Percentiles rank a stretch among this genome's conserved stretches.
These are phyloP conservation scores for Didymella pinodella DNA, from an alignment of 2,329 filamentous ascomycete genomes.

Conservation along the genomic window DNA sequence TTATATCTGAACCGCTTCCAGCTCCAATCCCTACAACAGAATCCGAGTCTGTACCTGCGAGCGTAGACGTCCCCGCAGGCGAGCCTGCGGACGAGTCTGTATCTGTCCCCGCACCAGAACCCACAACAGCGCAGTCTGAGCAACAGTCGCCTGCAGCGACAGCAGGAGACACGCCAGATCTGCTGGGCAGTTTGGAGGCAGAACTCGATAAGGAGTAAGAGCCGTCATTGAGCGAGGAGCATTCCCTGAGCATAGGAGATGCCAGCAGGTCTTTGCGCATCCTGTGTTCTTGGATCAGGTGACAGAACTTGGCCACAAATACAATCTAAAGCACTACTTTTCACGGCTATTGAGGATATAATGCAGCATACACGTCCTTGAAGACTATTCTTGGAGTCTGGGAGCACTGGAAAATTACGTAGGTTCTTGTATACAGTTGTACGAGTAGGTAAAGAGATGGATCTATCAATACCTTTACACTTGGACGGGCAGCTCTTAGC, in stretches of 20 bases:
- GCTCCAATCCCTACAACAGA: constrained; percentile 13
- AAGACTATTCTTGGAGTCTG: not conserved
- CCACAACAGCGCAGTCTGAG: constrained; percentile 15
- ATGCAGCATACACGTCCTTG: not conserved
- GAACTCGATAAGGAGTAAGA: constrained; percentile 49
- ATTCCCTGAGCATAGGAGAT: not conserved
- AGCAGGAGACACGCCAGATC: constrained; percentile 54
- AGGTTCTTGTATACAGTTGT: not conserved
- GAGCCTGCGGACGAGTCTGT: constrained; percentile 8
- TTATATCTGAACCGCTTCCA: constrained; percentile 11
- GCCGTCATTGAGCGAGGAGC: not conserved
- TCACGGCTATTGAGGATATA: not conserved
- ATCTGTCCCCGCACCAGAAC: constrained; percentile 14
- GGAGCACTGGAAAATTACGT: not conserved
- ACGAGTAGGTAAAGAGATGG: not conserved
- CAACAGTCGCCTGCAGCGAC: constrained; percentile 28
- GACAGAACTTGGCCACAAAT: not conserved
- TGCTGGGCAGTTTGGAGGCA: constrained; percentile 58
- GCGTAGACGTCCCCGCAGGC: constrained; percentile 6
- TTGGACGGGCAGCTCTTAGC: not conserved
- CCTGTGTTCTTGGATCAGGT: not conserved
- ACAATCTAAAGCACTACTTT: not conserved
- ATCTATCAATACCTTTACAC: constrained; percentile 3
- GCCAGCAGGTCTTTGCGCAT: not conserved
- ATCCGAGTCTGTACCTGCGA: constrained; percentile 6